Percentiles rank a stretch among this genome's conserved stretches.
Conservation (phyloP, 2,329 filamentous ascomycete genomes). For the Orbilia javanica region DNA sequence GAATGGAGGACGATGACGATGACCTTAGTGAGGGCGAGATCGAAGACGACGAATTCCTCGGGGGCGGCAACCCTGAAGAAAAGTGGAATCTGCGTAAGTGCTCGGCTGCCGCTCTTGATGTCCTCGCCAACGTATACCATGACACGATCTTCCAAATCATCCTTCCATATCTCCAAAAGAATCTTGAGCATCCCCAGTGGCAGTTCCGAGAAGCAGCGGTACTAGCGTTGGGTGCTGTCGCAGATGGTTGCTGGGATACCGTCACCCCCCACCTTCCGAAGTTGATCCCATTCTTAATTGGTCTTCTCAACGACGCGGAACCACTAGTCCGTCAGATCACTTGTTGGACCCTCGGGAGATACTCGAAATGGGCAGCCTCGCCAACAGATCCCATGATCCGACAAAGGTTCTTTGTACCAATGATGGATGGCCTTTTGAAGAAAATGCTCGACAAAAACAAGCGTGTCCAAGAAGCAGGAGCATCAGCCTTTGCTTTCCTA, state of each 20-base stretch:
- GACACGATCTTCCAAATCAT: conserved; percentile 90
- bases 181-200: conserved; percentile 90
- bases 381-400: conserved; percentile 76
- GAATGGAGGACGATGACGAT: conserved; percentile 69
- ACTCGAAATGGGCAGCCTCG: conserved; percentile 89
- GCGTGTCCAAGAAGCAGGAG: conserved; percentile 95
- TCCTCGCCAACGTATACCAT: conserved; percentile 91
- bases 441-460: conserved; percentile 98
- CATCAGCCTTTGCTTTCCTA: conserved; percentile 93
- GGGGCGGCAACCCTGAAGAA: conserved; percentile 82
- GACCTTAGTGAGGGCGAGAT: conserved; percentile 90
- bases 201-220: conserved; percentile 93
- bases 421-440: conserved; percentile 95
- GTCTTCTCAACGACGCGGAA: conserved; percentile 83
- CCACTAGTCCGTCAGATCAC: conserved; percentile 96
- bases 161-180: conserved; percentile 89
- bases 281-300: conserved; percentile 89
- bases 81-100: conserved; percentile 97
- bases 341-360: conserved; percentile 95
- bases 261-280: conserved; percentile 92
- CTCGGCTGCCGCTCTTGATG: conserved; percentile 93
- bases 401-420: conserved; percentile 86
- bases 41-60: conserved; percentile 77
- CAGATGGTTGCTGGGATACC: conserved; percentile 90
- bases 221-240: conserved; percentile 91